Evolutionary conservation across 352 stramenopile genomes (phyloP), one percentile per base, ranked within the genome.

Genomic region (Globisporangium cystogenes): DNA sequence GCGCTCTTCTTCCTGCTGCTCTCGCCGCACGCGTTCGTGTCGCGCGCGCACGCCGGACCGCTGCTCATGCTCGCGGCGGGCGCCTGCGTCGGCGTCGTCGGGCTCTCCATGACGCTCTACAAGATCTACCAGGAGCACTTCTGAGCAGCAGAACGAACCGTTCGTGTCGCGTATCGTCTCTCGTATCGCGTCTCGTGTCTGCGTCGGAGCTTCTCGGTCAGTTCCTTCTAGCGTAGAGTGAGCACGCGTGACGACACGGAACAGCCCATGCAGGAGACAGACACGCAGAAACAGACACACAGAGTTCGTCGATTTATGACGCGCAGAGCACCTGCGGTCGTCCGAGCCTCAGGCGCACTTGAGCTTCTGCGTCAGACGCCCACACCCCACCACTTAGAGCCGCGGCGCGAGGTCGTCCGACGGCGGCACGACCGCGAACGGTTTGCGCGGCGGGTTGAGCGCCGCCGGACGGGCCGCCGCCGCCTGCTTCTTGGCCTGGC

Each of bases 1-100:
- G 76, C 80, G 36, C 63, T 91, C 46, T 91, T 89, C 59, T 91
- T 67, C 68, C 65, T 89, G 61, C 54, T 91, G 55, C 80, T 84
- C 56, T 71, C 69, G 20, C 60, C 47, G 7, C 61, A 69, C 1
- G 65, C 73, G 2, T 49, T 87, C 4, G 12, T 86, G 0, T 76
- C 71, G 27, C 53, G 62, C 11, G 41, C 63, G 27, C 68, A 90
- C 53, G 11, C 45, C 3, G 79, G 79, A 0, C 76, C 80, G 36
- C 53, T 90, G 46, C 53, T 88, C 12, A 90, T 90, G 80, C 55
- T 90, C 4, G 39, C 27, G 10, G 42, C 72, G 0, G 80, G 80
- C 16, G 40, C 75, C 31, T 76, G 75, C 59, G 64, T 88, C 20
- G 67, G 67, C 18, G 57, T 67, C 20, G 52, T 79, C 11, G 69